Conservation (phyloP, 1,139 yeast species). For the Yamadazyma dushanensis region DNA sequence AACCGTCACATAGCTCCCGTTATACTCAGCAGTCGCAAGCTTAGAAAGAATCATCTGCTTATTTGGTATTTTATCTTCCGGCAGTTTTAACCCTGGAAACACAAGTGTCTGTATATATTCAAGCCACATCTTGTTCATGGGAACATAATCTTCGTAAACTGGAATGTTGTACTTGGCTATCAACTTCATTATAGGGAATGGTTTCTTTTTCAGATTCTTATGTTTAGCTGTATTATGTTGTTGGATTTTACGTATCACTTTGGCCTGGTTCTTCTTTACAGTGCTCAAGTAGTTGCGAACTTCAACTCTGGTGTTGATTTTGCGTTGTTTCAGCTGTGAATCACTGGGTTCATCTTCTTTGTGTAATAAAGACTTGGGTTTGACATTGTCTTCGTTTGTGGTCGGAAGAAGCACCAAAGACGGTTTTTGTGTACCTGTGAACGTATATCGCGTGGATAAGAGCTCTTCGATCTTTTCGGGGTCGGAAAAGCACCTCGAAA, state of each 20-base stretch:
- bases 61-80: constrained; percentile 21
- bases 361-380: constrained; percentile 21
- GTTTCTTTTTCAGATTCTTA: constrained; percentile 15
- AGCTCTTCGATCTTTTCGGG: constrained; percentile 47
- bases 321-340: constrained; percentile 19
- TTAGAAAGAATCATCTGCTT: constrained; percentile 47
- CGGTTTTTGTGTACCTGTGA: constrained; percentile 61
- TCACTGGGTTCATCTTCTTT: constrained; percentile 12
- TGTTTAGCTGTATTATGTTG: constrained; percentile 23
- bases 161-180: constrained; percentile 44
- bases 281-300: constrained; percentile 43
- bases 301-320: constrained; percentile 40
- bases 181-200: constrained; percentile 28
- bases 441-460: constrained; percentile 56
- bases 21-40: constrained; percentile 78
- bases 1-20: constrained; percentile 71
- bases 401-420: constrained; percentile 45
- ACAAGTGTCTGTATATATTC: constrained; percentile 58
- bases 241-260: constrained; percentile 32
- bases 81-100: constrained; percentile 24
- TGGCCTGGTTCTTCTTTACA: constrained; percentile 39
- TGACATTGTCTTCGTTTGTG: constrained; percentile 20
- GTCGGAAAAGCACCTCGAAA: constrained; percentile 51
- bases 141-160: constrained; percentile 51
- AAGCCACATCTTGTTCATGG: constrained; percentile 62